A percentile compares a stretch with the other conserved stretches of the same genome.
phyloP scores from a whole-genome alignment of 2,329 filamentous ascomycete genomes.

The Cladosporium sp. region DNA sequence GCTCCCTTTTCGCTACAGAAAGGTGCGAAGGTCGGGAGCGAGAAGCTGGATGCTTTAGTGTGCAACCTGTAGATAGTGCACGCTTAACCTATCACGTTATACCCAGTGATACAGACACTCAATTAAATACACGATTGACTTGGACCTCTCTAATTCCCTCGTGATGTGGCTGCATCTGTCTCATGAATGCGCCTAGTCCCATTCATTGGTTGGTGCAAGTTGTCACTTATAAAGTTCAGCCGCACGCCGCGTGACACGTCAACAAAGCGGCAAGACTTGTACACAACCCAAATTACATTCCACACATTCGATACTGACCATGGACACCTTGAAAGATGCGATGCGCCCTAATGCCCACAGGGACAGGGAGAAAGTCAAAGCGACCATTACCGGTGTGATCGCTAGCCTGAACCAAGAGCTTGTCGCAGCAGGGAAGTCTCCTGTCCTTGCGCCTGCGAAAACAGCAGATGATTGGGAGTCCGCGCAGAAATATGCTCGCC shows the following conservation, averaged over 20 bases:
- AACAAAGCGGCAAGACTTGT: too few species aligned
- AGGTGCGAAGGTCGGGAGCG: background rate
- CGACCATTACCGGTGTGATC: background rate
- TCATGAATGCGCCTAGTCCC: too few species aligned
- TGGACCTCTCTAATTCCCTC: background rate
- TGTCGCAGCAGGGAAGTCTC: background rate
- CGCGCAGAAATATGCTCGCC: background rate
- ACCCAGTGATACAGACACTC: background rate
- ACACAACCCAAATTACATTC: too few species aligned
- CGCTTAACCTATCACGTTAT: background rate
- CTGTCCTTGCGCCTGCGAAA: background rate
- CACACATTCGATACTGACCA: too few species aligned
- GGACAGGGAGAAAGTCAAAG: background rate
- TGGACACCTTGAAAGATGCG: background rate
- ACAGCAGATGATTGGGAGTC: background rate
- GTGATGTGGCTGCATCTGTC: background rate
- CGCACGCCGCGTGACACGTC: background rate
- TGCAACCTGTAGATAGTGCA: background rate
- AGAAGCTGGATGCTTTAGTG: background rate
- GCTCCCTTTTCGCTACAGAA: background rate
- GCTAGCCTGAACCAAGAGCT: background rate
- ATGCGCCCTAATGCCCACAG: background rate
- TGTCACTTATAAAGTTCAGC: too few species aligned
- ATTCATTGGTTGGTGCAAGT: too few species aligned
- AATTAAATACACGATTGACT: background rate